Conservation (phyloP, 371 early-diverging fungal species). For the Saksenaea oblongispora region DNA sequence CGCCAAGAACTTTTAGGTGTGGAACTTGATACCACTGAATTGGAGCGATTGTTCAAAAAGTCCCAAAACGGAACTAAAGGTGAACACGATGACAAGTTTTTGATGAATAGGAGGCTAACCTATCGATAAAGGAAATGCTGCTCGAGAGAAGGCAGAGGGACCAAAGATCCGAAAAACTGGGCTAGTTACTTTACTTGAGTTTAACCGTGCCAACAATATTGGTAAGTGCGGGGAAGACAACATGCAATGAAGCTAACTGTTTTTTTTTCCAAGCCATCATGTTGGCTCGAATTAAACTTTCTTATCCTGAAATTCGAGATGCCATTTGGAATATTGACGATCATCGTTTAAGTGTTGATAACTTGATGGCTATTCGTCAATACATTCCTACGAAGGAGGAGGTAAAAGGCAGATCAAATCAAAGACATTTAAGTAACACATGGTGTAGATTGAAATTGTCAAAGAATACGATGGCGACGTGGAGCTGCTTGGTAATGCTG, state of each 20-base stretch:
- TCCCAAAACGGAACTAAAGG: conserved; percentile 2
- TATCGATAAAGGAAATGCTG: neutral
- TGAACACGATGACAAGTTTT: neutral
- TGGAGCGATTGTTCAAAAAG: conserved; percentile 46
- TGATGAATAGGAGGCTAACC: neutral
- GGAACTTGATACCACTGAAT: conserved; percentile 37
- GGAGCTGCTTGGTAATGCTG: conserved; percentile 65
- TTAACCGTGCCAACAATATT: conserved; percentile 64
- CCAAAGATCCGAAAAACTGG: conserved; percentile 31
- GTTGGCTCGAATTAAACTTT: conserved; percentile 68
- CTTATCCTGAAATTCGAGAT: conserved; percentile 66
- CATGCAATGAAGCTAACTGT: neutral
- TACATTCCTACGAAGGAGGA: conserved; percentile 69
- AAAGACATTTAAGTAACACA: neutral
- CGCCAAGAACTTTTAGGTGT: neutral
- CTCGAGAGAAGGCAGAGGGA: neutral
- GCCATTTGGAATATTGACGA: conserved; percentile 73
- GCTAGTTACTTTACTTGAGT: conserved; percentile 58
- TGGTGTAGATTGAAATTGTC: conserved; percentile 54
- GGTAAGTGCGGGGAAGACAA: conserved; percentile 18
- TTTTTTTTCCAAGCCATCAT: conserved; percentile 57
- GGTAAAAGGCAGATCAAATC: conserved; percentile 19
- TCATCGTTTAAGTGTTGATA: conserved; percentile 53
- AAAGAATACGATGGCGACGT: conserved; percentile 68
- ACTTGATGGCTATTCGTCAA: conserved; percentile 58